These are phyloP conservation scores for Fusarium pininemorale DNA, from an alignment of 2,329 filamentous ascomycete species.

Conservation along the genomic window DNA sequence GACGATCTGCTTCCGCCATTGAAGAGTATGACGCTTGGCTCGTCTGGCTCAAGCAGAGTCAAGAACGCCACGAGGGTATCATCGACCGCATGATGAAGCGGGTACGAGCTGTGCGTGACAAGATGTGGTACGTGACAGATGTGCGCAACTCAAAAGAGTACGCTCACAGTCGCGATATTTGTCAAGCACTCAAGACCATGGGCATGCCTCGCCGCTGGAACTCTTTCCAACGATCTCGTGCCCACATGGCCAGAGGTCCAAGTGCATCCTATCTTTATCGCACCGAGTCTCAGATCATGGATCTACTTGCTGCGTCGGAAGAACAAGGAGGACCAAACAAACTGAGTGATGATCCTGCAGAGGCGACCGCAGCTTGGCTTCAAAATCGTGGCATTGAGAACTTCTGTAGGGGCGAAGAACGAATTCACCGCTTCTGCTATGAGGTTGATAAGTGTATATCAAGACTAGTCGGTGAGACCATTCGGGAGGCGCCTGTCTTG, in stretches of 20 bases:
- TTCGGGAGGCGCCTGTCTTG: constrained; percentile 84
- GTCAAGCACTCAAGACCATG: constrained; percentile 91
- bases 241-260: constrained; percentile 57
- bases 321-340: constrained; percentile 94
- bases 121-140: constrained; percentile 99
- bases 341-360: constrained; percentile 92
- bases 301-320: constrained; percentile 82
- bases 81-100: constrained; percentile 80
- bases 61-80: constrained; percentile 78
- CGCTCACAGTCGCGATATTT: constrained; percentile 85
- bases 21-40: constrained; percentile 85
- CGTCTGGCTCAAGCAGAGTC: constrained; percentile 83
- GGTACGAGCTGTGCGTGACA: constrained; percentile 82
- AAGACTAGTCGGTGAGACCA: constrained; percentile 84
- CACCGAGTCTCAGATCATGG: constrained; percentile 85
- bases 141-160: constrained; percentile 91
- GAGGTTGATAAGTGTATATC: constrained; percentile 88
- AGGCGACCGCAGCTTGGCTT: constrained; percentile 85
- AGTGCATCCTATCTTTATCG: constrained; percentile 76
- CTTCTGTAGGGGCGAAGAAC: constrained; percentile 92
- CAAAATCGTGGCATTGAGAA: constrained; percentile 85
- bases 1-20: constrained; percentile 74
- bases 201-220: constrained; percentile 69
- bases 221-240: constrained; percentile 60
- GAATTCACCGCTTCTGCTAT: constrained; percentile 92